Conservation (phyloP, 495 filamentous ascomycete genomes). For the Aspergillus sclerotioniger region DNA sequence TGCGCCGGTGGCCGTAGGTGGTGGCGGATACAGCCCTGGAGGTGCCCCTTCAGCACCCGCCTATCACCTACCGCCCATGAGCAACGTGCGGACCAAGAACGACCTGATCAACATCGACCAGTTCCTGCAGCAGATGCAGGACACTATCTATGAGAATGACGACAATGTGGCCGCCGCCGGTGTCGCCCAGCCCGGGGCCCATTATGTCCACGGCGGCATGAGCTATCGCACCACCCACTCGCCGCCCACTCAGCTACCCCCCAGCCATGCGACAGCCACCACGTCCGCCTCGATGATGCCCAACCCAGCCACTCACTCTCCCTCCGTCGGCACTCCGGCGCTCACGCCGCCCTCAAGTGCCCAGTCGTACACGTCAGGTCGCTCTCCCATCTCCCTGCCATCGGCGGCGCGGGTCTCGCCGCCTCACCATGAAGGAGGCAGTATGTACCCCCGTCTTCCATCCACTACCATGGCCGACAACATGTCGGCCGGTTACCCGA, state of each 20-base stretch:
- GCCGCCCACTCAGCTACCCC: slow-evolving; percentile 57
- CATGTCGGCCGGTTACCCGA: slow-evolving; percentile 55
- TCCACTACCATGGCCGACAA: slow-evolving; percentile 61
- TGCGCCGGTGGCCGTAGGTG: slow-evolving; percentile 52
- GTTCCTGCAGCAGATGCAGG: slow-evolving; percentile 90
- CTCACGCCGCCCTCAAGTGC: slow-evolving; percentile 88
- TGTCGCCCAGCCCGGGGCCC: slow-evolving; percentile 64
- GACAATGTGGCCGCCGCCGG: slow-evolving; percentile 74
- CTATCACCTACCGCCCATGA: slow-evolving; percentile 79
- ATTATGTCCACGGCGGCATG: slow-evolving; percentile 57
- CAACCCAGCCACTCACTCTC: slow-evolving; percentile 46
- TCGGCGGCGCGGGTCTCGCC: slow-evolving; percentile 59
- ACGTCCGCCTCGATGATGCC: slow-evolving; percentile 60
- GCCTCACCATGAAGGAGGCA: slow-evolving; percentile 60
- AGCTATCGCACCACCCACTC: slow-evolving; percentile 71
- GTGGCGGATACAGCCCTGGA: slow-evolving; percentile 49
- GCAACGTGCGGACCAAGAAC: slow-evolving; percentile 85
- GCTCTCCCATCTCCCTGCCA: slow-evolving; percentile 73
- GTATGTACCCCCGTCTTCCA: slow-evolving; percentile 83
- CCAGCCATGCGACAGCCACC: slow-evolving; percentile 55
- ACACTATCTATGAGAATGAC: slow-evolving; percentile 88
- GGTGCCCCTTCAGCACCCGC: slow-evolving; percentile 49
- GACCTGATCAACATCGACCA: slow-evolving; percentile 90
- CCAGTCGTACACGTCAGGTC: slow-evolving; percentile 79
- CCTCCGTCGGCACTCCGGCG: slow-evolving; percentile 68